These are phyloP conservation scores for Wallacemonas collosoma DNA, from an alignment of 208 protist species.

Conservation along the genomic window DNA sequence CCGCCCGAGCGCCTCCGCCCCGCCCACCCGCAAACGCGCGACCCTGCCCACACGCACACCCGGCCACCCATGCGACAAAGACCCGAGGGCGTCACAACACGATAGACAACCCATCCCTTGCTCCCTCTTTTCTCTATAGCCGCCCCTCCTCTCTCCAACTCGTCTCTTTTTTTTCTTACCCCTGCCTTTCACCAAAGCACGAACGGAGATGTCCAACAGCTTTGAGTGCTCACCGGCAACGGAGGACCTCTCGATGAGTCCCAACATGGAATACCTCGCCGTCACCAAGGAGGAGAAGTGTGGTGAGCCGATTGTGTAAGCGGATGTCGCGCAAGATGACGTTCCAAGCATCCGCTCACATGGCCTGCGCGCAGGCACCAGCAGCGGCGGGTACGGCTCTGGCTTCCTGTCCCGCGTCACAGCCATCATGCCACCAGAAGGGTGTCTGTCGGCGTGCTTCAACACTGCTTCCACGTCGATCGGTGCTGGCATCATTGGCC, in stretches of 20 bases:
- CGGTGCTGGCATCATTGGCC: slow-evolving; percentile 49
- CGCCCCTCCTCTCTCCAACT: not conserved
- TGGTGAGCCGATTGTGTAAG: not conserved
- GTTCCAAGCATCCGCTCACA: not conserved
- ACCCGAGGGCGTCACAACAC: too few species aligned
- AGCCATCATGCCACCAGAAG: slow-evolving; percentile 41
- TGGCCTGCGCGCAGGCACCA: too few species aligned
- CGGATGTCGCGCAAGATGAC: not conserved
- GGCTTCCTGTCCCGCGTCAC: not conserved
- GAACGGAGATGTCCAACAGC: too few species aligned
- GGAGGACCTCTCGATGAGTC: not conserved
- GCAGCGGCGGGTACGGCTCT: not conserved
- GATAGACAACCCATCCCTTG: not conserved
- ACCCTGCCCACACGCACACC: not conserved
- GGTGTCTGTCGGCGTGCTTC: slow-evolving; percentile 39
- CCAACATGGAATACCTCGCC: not conserved
- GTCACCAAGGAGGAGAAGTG: not conserved
- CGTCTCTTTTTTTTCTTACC: not conserved
- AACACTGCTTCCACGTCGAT: slow-evolving; percentile 48
- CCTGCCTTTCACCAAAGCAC: not conserved
- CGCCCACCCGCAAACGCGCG: not conserved
- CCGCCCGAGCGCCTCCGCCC: not conserved
- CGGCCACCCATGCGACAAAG: not conserved
- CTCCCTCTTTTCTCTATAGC: not conserved
- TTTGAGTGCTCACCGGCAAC: not conserved